Conservation (phyloP, 257 asterid genomes). For the Nicotiana paniculata region DNA sequence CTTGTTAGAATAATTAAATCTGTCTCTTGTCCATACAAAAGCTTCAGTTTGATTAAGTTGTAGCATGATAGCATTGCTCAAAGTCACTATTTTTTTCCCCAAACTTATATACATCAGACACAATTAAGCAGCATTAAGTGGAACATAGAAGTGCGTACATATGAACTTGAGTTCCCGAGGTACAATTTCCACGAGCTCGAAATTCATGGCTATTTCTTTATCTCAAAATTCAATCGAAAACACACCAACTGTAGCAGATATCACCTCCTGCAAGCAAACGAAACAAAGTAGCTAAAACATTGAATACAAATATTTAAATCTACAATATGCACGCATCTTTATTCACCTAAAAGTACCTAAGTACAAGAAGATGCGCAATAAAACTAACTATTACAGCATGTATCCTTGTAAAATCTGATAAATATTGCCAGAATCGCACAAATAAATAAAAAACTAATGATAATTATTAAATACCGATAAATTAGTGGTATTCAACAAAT, state of each 20-base stretch:
- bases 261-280: conserved; percentile 14
- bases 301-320: not conserved
- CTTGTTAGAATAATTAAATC: not conserved
- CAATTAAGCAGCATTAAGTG: not conserved
- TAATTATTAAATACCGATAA: not conserved
- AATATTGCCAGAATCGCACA: not conserved
- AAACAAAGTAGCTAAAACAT: not conserved
- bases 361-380: not conserved
- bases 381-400: not conserved
- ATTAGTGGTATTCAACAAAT: too few species aligned
- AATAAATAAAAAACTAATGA: not conserved
- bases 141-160: conserved; percentile 12
- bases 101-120: not conserved
- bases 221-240: not conserved
- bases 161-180: conserved; percentile 32
- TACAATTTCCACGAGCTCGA: conserved; percentile 29
- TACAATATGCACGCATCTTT: not conserved
- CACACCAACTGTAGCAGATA: not conserved
- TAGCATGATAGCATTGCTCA: not conserved
- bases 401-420: not conserved
- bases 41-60: not conserved
- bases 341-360: not conserved
- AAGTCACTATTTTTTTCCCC: not conserved
- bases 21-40: not conserved
- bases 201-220: conserved; percentile 22